Percentiles rank a stretch among this genome's conserved stretches.
phyloP scores from a whole-genome alignment of 2,329 filamentous ascomycete species.

The Dothideomycetes sp. region DNA sequence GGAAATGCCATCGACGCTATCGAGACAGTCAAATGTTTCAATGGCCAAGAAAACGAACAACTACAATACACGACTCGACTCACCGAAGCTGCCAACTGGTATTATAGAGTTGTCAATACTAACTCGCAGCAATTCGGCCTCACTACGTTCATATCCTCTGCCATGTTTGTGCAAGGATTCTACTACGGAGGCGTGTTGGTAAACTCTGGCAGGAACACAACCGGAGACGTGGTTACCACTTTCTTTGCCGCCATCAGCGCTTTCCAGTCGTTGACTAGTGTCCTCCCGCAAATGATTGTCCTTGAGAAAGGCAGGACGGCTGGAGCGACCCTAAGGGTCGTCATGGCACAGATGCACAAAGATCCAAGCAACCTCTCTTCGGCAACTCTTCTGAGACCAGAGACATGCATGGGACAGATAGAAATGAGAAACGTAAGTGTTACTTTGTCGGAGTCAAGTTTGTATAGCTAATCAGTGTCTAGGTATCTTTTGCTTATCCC shows the following conservation, averaged over 20 bases:
- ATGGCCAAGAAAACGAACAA: slow-evolving; percentile 61
- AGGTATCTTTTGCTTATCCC: slow-evolving; percentile 78
- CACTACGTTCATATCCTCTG: slow-evolving; percentile 63
- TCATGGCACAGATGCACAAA: slow-evolving; percentile 31
- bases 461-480: background rate
- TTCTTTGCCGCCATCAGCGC: slow-evolving; percentile 77
- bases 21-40: slow-evolving; percentile 79
- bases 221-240: slow-evolving; percentile 67
- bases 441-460: background rate
- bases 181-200: slow-evolving; percentile 75
- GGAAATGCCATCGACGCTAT: slow-evolving; percentile 64
- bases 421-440: slow-evolving; percentile 55
- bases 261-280: slow-evolving; percentile 62
- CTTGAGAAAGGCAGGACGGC: slow-evolving; percentile 73
- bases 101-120: slow-evolving; percentile 57
- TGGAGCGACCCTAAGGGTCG: slow-evolving; percentile 49
- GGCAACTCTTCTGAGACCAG: slow-evolving; percentile 20
- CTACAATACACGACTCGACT: slow-evolving; percentile 55
- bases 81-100: slow-evolving; percentile 51
- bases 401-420: slow-evolving; percentile 55
- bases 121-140: slow-evolving; percentile 65
- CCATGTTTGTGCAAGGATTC: slow-evolving; percentile 80
- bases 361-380: slow-evolving; percentile 14
- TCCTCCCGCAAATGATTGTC: slow-evolving; percentile 68
- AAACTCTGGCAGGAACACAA: slow-evolving; percentile 44